Conservation (phyloP, 495 filamentous ascomycete genomes). For the Viridothelium virens region DNA sequence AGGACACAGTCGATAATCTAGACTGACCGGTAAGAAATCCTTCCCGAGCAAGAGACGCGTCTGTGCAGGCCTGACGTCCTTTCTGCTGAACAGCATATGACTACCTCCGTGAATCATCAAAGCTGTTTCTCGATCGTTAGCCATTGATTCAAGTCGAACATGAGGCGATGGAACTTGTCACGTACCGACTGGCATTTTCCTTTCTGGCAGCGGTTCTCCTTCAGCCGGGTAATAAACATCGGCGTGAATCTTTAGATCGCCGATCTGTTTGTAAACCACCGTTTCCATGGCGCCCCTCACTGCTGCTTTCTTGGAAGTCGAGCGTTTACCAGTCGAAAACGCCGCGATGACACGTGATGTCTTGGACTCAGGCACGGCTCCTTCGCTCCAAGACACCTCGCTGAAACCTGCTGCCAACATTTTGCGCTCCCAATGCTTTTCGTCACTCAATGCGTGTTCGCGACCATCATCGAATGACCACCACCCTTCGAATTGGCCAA, state of each 20-base stretch:
- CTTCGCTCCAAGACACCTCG: not conserved
- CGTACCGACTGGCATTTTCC: not conserved
- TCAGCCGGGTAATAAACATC: constrained; percentile 42
- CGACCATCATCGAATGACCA: constrained; percentile 45
- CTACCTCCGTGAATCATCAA: constrained; percentile 54
- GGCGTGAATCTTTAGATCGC: constrained; percentile 32
- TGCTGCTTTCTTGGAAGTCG: not conserved
- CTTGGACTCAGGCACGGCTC: not conserved
- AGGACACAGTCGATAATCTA: constrained; percentile 52
- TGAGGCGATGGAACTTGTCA: no score
- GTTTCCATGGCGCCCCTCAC: not conserved
- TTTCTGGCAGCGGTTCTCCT: constrained; percentile 26
- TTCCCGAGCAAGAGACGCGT: constrained; percentile 33
- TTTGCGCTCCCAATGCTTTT: not conserved
- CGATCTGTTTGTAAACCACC: constrained; percentile 3
- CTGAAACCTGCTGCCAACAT: constrained; percentile 12
- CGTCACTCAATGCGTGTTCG: constrained; percentile 26
- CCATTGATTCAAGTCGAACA: no score
- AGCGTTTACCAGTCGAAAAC: not conserved
- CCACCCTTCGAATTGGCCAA: constrained; percentile 46
- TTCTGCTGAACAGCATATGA: constrained; percentile 42
- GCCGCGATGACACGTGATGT: not conserved
- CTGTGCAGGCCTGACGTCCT: constrained; percentile 41
- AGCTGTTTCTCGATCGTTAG: constrained; percentile 30
- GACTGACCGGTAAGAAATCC: constrained; percentile 46